These are phyloP conservation scores for Colletotrichum siamense DNA, from an alignment of 2,329 filamentous ascomycete species.

Conservation along the genomic window DNA sequence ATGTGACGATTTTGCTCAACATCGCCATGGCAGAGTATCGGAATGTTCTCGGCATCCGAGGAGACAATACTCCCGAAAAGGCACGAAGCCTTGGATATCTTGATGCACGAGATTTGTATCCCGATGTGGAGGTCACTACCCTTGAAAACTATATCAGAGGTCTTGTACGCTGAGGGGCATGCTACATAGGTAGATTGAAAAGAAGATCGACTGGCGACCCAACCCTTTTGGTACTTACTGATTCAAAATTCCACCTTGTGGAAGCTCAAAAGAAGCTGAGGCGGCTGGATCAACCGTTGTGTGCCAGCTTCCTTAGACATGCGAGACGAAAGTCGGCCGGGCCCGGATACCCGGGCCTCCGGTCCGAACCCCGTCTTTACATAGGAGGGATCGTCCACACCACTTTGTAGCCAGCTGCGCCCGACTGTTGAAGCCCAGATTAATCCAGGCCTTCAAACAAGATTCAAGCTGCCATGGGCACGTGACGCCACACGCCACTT, in stretches of 20 bases:
- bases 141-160: not conserved
- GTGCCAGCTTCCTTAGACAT: not conserved
- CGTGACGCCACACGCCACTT: too few relatives aligned
- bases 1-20: not conserved
- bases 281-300: not conserved
- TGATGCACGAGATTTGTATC: not conserved
- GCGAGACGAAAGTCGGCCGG: too few relatives aligned
- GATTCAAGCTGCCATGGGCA: too few relatives aligned
- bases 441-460: too few relatives aligned
- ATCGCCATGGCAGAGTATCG: not conserved
- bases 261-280: not conserved
- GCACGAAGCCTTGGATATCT: not conserved
- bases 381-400: too few relatives aligned
- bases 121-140: not conserved
- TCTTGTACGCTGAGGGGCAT: not conserved
- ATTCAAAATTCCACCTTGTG: not conserved
- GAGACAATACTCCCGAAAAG: not conserved
- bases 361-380: too few relatives aligned
- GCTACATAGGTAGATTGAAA: not conserved
- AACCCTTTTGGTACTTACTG: not conserved
- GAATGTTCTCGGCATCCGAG: not conserved
- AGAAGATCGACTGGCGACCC: not conserved
- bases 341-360: too few relatives aligned
- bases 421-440: rapidly evolving
- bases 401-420: too few relatives aligned